A percentile compares a stretch with the other conserved stretches of the same genome.
These are phyloP conservation scores for Lantana camara DNA, from an alignment of 257 asterid species.

Conservation along the genomic window DNA sequence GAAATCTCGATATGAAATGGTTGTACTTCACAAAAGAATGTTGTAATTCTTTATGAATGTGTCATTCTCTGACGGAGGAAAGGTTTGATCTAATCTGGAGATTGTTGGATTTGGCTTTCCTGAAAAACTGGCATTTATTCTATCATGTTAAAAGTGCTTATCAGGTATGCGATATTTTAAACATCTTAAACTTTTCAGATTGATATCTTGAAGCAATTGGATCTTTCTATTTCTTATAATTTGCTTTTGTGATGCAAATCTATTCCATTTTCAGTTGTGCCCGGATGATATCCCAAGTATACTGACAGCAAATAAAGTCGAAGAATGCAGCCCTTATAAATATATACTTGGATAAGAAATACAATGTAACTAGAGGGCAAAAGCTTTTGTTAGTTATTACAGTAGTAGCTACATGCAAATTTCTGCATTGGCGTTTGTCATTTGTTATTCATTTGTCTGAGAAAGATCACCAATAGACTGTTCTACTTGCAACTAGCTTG, in stretches of 20 bases:
- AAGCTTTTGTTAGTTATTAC: too few relatives aligned
- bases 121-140: conserved; percentile 51
- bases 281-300: conserved; percentile 65
- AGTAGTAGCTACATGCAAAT: too few relatives aligned
- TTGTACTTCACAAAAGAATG: not conserved
- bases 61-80: conserved; percentile 56
- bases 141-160: conserved; percentile 72
- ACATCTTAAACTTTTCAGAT: not conserved
- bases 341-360: too few relatives aligned
- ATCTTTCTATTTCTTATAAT: too few relatives aligned
- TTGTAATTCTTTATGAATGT: conserved; percentile 5
- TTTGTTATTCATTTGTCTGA: too few relatives aligned
- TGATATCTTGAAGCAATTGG: too few relatives aligned
- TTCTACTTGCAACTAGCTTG: too few relatives aligned
- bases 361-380: too few relatives aligned
- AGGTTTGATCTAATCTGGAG: conserved; percentile 51
- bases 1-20: not conserved
- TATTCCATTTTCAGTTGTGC: conserved; percentile 57
- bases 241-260: conserved; percentile 9
- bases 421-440: too few relatives aligned
- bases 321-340: not conserved
- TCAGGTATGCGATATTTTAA: conserved; percentile 52
- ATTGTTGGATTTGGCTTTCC: conserved; percentile 40
- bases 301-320: conserved; percentile 29
- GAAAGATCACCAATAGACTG: too few relatives aligned